Evolutionary conservation across 371 early-diverging fungal genomes (phyloP), one percentile per base, ranked within the genome.

Genomic region (Apophysomyces elegans): DNA sequence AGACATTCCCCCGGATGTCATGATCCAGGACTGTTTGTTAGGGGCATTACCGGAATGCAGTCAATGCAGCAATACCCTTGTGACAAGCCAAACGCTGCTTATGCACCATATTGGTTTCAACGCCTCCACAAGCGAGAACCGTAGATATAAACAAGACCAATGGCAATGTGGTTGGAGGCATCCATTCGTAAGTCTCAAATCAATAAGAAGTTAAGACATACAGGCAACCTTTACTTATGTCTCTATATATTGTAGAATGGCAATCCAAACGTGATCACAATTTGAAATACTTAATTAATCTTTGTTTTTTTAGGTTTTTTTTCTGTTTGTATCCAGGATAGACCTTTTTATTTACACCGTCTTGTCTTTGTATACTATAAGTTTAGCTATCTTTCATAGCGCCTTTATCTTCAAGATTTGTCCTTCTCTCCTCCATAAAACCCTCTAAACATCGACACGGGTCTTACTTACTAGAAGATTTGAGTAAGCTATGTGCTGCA

Each of bases 81-180:
- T 81, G 41, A 81, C 71, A n/a, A 80, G 79, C 43, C 70, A 74
- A 54, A 76, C 71, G 8, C 54, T 84, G 26, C 62, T 78, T 13
- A 81, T 78, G 68, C 72, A 73, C 37, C 82, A 84, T 64, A 69
- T 84, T 35, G 84, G 84, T 14, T 80, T 78, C 59, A 82, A 84
- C 65, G 74, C 84, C 6, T 79, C 79, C 9, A 84, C 82, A 26
- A 81, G 82, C 44, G 67, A 67, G 37, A 75, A 75, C 26, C 71
- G 79, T 37, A 47, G 64, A n/a, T 84, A 84, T 61, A 61, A 71
- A 39, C 70, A 73, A 60, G 69, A 77, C 46, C 72, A 79, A 54
- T 82, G 74, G 66, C 84, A 84, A 57, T 84, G 84, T 62, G 84
- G 84, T 36, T 84, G 84, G 84, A 59, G 84, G 58, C 80, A 84